Evolutionary conservation across 2,329 filamentous ascomycete genomes (phyloP), one percentile per base, ranked within the genome.

Genomic region (Calonectria pseudoreteaudii): DNA sequence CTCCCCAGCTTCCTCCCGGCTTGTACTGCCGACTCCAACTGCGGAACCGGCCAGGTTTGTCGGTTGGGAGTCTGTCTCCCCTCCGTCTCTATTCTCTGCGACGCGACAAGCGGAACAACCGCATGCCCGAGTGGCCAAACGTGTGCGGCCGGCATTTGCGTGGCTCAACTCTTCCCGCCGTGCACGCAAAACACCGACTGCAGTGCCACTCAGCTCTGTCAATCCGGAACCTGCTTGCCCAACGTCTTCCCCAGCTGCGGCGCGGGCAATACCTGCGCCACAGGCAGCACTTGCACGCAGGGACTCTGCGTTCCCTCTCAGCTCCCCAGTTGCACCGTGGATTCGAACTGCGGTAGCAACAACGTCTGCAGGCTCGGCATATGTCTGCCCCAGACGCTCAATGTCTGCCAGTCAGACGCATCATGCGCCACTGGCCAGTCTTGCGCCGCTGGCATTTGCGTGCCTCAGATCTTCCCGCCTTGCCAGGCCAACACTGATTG

Each of bases 341-440:
- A 72, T 30, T 65, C 70, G n/a, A 66, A 72, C 30, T 72, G 70
- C 30, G 70, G 70, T 36, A 56, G 30, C 66, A 66, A 44, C 20
- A 34, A 50, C n/a, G 56, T 72, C 18, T 72, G 70, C 36, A 53
- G 70, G 34, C 65, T 72, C 11, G 73, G 65, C 14, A 50, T 73
- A 9, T 72, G 69, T 62, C 23, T 72, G 1, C 73, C 73, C 1
- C 26, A 34, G 14, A n/a, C 44, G 3, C 41, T 74, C n/a, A 49
- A 23, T 7, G 44, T 28, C 26, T 74, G 72, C 36, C 34, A 67
- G 11, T 62, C 36, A 14, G 26, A 38, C 14, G 14, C 50, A 13
- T 52, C 64, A 18, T 74, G 73, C n/a, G 36, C 28, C 36, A 30
- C 16, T 16, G 66, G 65, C 2, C 66, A 74, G 31, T 62, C 44